Conservation (phyloP, 352 stramenopile genomes). For the Globisporangium radiosum region DNA sequence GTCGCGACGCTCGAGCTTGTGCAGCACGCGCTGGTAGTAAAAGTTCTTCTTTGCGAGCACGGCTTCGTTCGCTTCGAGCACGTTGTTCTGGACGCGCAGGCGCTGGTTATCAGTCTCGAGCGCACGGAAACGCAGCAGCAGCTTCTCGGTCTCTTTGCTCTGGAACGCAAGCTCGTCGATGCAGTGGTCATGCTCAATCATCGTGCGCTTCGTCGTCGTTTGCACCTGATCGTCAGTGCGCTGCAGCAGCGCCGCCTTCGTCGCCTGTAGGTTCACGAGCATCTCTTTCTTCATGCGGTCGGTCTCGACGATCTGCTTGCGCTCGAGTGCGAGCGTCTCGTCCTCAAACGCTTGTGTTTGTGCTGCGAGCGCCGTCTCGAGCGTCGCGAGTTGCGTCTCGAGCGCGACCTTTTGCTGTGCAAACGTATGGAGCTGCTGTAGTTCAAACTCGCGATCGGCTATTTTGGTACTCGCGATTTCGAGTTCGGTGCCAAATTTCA, state of each 20-base stretch:
- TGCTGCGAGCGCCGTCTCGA: slow-evolving; percentile 28
- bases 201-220: slow-evolving; percentile 66
- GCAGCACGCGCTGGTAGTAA: slow-evolving; percentile 67
- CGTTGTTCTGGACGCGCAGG: slow-evolving; percentile 40
- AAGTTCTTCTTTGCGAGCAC: slow-evolving; percentile 57
- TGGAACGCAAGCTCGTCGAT: slow-evolving; percentile 67
- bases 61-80: slow-evolving; percentile 44
- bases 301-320: slow-evolving; percentile 52
- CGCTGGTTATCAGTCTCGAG: slow-evolving; percentile 39
- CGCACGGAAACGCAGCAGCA: slow-evolving; percentile 33
- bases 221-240: slow-evolving; percentile 61
- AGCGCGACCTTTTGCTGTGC: slow-evolving; percentile 40
- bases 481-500: slow-evolving; percentile 11
- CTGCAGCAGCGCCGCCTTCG: slow-evolving; percentile 45
- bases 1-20: slow-evolving; percentile 37
- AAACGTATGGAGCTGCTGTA: slow-evolving; percentile 50
- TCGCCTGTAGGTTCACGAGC: slow-evolving; percentile 36
- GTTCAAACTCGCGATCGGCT: slow-evolving; percentile 22
- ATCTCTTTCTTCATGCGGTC: slow-evolving; percentile 71
- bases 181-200: slow-evolving; percentile 78
- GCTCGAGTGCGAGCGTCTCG: slow-evolving; percentile 44
- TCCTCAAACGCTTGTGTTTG: slow-evolving; percentile 21
- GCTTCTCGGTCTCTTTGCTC: slow-evolving; percentile 65
- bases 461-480: slow-evolving; percentile 15
- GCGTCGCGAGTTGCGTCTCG: slow-evolving; percentile 22